Base-by-base conservation (phyloP, 2,329 filamentous ascomycete species). In the Daldinia sp. region DNA sequence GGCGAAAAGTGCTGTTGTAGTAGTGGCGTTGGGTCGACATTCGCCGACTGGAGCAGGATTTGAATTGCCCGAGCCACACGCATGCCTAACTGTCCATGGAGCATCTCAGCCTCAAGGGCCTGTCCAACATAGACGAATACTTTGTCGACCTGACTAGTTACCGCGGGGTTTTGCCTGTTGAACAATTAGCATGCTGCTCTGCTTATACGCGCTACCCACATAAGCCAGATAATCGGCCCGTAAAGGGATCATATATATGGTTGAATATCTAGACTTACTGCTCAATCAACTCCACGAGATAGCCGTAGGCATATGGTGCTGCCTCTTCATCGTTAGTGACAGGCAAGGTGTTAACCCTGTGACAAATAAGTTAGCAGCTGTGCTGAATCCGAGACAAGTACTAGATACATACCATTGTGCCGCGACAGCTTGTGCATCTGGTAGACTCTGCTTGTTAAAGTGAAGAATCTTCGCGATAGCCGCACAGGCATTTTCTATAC, bases 381-480 rank as follows among this genome's bases (percentile, higher is more conserved):
- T 48, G 13, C 8, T 37, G 21, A 29, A 17, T 7, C 15, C 13
- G 7, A 8, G 15, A 32, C 3, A n/a, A 4, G 29, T 23, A 34
- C 23, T 10, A 57, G n/a, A 17, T 47, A 50, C 62, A 41, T 61
- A 74, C 73, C 95, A 99, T 75, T 91, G 90, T n/a, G 83, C 80
- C 39, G 93, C 88, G 23, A 97, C 84, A 34, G 90, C 85, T 73
- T 95, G 89, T 50, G 87, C 83, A 72, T 96, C 92, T 55, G 82
- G 83, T 15, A 99, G 89, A 74, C 91, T 91, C 69, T 83, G 83
- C 21, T 88, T 82, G 78, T 96, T 97, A 81, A 90, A 97, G 76
- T 97, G 93, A 68, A 99, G 83, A 54, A 99, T 94, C 84, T 99
- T 99, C 32, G 95, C 95, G 73, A 99, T 95, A 69, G 93, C 93